phyloP scores from a whole-genome alignment of 148 eudicot species.

The Simmondsia chinensis region DNA sequence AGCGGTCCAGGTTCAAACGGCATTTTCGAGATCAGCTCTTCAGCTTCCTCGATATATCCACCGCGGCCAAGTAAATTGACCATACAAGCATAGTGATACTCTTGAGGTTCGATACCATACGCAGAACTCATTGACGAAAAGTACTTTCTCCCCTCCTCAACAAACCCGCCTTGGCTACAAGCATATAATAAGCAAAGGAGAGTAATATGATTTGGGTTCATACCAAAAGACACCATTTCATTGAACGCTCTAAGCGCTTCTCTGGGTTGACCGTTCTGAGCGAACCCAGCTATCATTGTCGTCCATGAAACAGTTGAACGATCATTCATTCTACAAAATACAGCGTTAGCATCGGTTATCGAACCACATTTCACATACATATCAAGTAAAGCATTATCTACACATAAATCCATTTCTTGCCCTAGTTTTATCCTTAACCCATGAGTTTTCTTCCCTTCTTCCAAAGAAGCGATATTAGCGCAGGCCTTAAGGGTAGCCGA shows the following conservation, averaged over 20 bases:
- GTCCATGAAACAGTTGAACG: slow-evolving; percentile 56
- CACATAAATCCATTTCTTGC: slow-evolving; percentile 36
- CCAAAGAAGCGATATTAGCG: slow-evolving; percentile 40
- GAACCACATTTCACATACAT: slow-evolving; percentile 73
- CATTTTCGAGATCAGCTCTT: slow-evolving; percentile 48
- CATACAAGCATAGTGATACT: slow-evolving; percentile 74
- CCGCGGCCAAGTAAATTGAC: slow-evolving; percentile 60
- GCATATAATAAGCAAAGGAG: slow-evolving; percentile 52
- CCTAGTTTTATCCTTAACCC: slow-evolving; percentile 45
- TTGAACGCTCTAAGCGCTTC: slow-evolving; percentile 37
- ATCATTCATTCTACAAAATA: slow-evolving; percentile 38
- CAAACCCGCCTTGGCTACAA: slow-evolving; percentile 53
- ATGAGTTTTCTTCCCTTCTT: slow-evolving; percentile 56
- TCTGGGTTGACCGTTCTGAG: slow-evolving; percentile 38
- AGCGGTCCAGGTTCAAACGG: slow-evolving; percentile 34
- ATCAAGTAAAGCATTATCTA: slow-evolving; percentile 57
- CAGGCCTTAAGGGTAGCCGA: slow-evolving; percentile 52
- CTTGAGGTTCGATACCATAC: slow-evolving; percentile 39
- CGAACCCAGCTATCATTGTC: slow-evolving; percentile 57
- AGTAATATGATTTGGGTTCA: slow-evolving; percentile 45
- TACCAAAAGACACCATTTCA: slow-evolving; percentile 26
- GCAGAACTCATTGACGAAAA: slow-evolving; percentile 33
- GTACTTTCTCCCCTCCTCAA: slow-evolving; percentile 43
- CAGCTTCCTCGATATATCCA: slow-evolving; percentile 53
- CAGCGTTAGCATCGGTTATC: slow-evolving; percentile 28